A percentile compares a stretch with the other conserved stretches of the same genome.
phyloP scores from a whole-genome alignment of 2,329 filamentous ascomycete genomes.

The Fusarium pseudograminearum region DNA sequence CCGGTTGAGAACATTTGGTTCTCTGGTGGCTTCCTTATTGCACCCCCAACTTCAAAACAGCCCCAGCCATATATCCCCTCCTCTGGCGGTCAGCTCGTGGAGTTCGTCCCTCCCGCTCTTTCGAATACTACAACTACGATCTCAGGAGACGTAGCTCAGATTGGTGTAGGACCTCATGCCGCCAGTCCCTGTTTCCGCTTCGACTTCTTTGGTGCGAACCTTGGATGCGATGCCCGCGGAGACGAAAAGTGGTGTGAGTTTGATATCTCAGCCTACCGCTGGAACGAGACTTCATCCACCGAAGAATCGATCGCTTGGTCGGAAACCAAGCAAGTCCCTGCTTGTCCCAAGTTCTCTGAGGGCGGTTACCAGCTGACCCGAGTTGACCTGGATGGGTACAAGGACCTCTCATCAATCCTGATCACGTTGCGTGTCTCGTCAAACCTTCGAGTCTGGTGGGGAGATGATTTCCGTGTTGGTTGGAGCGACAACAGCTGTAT shows the following conservation, averaged over 20 bases:
- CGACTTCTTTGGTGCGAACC: constrained; percentile 54
- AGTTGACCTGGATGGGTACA: constrained; percentile 55
- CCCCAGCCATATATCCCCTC: constrained; percentile 53
- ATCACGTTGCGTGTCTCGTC: constrained; percentile 55
- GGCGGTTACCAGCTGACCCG: constrained; percentile 53
- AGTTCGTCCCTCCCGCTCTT: constrained; percentile 56
- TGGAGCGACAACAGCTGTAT: constrained; percentile 58
- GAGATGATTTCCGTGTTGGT: constrained; percentile 56
- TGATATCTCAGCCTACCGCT: constrained; percentile 57
- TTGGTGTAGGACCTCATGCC: constrained; percentile 56
- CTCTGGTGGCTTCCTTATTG: constrained; percentile 56
- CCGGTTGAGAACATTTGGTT: constrained; percentile 57
- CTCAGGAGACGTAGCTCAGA: constrained; percentile 54
- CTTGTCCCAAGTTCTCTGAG: constrained; percentile 52
- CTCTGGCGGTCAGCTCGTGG: constrained; percentile 56
- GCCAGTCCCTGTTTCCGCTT: constrained; percentile 55
- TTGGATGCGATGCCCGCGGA: constrained; percentile 55
- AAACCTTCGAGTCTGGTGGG: constrained; percentile 57
- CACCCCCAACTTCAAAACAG: constrained; percentile 51
- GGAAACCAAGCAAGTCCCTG: constrained; percentile 55
- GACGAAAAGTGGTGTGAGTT: constrained; percentile 57
- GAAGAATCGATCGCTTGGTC: constrained; percentile 57
- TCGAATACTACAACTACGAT: constrained; percentile 43
- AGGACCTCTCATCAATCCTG: constrained; percentile 55
- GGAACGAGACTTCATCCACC: constrained; percentile 48